Evolutionary conservation across 495 filamentous ascomycete species (phyloP).

Genomic region (Hypoxylon rickii): DNA sequence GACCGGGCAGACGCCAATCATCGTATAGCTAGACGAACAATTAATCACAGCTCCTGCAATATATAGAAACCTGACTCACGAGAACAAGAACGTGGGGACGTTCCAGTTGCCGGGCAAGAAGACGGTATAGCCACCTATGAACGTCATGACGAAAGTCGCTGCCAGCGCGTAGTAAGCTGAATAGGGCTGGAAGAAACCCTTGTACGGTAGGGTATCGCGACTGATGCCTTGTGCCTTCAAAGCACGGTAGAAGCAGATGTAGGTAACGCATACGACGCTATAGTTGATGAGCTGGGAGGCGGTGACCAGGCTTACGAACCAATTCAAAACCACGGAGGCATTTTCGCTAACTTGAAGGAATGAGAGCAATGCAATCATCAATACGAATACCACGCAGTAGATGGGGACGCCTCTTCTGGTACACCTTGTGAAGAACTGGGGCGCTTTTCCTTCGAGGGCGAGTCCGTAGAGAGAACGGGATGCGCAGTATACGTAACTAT

Average conservation of each 20-base stretch:
- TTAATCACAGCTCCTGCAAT: not conserved
- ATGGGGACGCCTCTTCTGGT: slow-evolving; percentile 58
- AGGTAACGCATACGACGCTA: slow-evolving; percentile 70
- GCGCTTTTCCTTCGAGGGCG: slow-evolving; percentile 58
- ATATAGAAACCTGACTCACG: slow-evolving; percentile 49
- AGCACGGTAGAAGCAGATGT: slow-evolving; percentile 72
- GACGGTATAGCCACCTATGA: slow-evolving; percentile 76
- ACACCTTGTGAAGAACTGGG: slow-evolving; percentile 63
- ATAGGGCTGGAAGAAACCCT: slow-evolving; percentile 68
- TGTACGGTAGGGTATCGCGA: slow-evolving; percentile 67
- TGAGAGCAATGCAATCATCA: slow-evolving; percentile 66
- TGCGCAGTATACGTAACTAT: slow-evolving; percentile 75
- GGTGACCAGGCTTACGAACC: slow-evolving; percentile 75
- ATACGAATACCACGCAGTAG: slow-evolving; percentile 64
- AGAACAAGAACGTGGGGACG: slow-evolving; percentile 75
- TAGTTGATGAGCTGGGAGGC: slow-evolving; percentile 81
- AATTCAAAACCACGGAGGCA: slow-evolving; percentile 69
- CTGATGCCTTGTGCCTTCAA: slow-evolving; percentile 70
- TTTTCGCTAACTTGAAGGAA: slow-evolving; percentile 75
- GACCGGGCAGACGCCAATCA: slow-evolving; percentile 49
- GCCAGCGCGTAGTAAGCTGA: slow-evolving; percentile 68
- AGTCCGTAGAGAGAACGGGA: slow-evolving; percentile 68
- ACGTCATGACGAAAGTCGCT: slow-evolving; percentile 68
- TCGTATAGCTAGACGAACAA: slow-evolving; percentile 7
- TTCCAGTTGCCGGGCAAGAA: slow-evolving; percentile 76